phyloP scores from a whole-genome alignment of 768 basidiomycete genomes.

The Hirschioporus abietinus region DNA sequence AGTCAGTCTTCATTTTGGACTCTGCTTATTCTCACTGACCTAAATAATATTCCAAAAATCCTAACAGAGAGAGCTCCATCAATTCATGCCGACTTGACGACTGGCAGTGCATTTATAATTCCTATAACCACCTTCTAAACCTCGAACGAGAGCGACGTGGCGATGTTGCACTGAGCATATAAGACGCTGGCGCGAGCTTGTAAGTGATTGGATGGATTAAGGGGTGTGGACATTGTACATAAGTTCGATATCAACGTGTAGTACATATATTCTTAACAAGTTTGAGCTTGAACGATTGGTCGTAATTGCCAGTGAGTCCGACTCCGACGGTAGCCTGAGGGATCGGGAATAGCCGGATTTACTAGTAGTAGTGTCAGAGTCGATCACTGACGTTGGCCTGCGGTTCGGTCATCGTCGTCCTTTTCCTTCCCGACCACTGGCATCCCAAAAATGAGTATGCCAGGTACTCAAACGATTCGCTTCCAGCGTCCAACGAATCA shows the following conservation, averaged over 20 bases:
- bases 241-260: neutral
- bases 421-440: neutral
- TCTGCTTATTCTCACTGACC: neutral
- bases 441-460: constrained; percentile 7
- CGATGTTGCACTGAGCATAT: too few species aligned
- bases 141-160: neutral
- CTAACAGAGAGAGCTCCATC: neutral
- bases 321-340: neutral
- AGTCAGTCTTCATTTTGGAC: neutral
- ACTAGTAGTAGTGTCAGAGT: neutral
- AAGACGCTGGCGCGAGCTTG: too few species aligned
- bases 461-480: constrained; percentile 27
- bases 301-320: too few species aligned
- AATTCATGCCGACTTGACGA: neutral
- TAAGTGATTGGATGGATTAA: too few species aligned
- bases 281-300: too few species aligned
- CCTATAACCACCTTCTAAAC: neutral
- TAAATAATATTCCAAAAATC: neutral
- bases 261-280: too few species aligned
- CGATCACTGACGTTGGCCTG: neutral
- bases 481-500: constrained; percentile 26
- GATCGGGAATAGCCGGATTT: neutral
- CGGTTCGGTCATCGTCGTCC: neutral
- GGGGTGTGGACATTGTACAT: neutral
- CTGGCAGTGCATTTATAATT: neutral